Base-by-base conservation (phyloP, 441 rosid genomes). In the Gossypium davidsonii region DNA sequence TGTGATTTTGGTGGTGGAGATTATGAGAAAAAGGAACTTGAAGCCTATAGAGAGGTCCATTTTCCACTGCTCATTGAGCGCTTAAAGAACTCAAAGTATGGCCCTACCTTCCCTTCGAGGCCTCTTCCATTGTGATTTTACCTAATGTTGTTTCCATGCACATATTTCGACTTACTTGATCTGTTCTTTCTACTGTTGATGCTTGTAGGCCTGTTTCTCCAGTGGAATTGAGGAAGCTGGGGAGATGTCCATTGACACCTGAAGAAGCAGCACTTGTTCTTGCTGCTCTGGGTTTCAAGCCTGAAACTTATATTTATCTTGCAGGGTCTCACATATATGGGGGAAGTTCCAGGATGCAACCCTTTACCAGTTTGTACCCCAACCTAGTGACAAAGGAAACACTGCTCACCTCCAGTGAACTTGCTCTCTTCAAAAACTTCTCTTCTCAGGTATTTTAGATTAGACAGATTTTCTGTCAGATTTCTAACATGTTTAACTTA, bases 231-330 rank as follows among this genome's bases (percentile, higher is more conserved):
- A 90, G 99, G 75, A 89, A 80, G 83, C 68, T 77, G 2, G 97
- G 99, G 3, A 95, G 86, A 80, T 95, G 99, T 67, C 99, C 97
- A 20, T 72, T 91, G 79, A 95, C 97, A 73, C 99, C 97, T 6
- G 99, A 95, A 83, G 98, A 93, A 83, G 98, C 94, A 14, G 89
- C 91, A 34, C 83, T 93, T 0, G 88, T 95, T 76, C 97, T 93
- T 65, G 89, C 91, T 10, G 91, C 89, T n/a, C 91, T 93, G 57
- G 96, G 97, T 25, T 87, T 89, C 69, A 87, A 85, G 60, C 82
- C 79, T n/a, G 79, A 78, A 71, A 86, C 97, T 18, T 85, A 84
- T 80, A 91, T 90, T 68, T 95, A 91, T 80, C 86, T 95, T 11
- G 98, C 98, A 2, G 90, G 97, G 46, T 90, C 98, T 56, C 76